Evolutionary conservation across 345 rosid species (phyloP).

Genomic region (Eucalyptus coolabah): DNA sequence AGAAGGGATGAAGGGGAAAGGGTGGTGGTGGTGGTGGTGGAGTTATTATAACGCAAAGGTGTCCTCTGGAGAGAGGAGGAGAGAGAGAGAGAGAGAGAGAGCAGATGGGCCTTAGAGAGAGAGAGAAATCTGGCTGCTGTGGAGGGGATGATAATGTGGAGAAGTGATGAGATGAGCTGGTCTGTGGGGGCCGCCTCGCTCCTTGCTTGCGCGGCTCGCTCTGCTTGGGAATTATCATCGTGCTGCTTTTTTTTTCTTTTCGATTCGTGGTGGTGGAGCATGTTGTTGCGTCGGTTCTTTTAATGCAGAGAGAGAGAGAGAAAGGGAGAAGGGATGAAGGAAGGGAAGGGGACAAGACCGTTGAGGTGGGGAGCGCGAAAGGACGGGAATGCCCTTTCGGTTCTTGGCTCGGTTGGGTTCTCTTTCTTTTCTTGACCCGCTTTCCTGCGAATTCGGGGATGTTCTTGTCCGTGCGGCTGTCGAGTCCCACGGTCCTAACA

Average conservation of each 20-base stretch:
- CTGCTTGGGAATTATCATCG: background rate
- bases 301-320: background rate
- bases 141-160: background rate
- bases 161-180: background rate
- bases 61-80: background rate
- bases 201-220: background rate
- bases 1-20: background rate
- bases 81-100: background rate
- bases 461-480: background rate
- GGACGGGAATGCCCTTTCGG: background rate
- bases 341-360: background rate
- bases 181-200: background rate
- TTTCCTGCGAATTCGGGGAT: background rate
- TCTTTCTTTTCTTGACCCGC: background rate
- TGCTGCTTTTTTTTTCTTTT: background rate
- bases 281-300: background rate
- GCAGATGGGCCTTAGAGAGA: background rate
- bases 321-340: background rate
- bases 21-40: background rate
- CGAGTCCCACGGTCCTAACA: background rate
- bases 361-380: background rate
- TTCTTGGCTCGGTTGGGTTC: accelerated
- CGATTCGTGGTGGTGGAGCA: background rate
- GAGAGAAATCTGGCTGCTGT: background rate
- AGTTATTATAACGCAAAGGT: background rate